Conservation (phyloP, 148 eudicot species). For the Silene latifolia region DNA sequence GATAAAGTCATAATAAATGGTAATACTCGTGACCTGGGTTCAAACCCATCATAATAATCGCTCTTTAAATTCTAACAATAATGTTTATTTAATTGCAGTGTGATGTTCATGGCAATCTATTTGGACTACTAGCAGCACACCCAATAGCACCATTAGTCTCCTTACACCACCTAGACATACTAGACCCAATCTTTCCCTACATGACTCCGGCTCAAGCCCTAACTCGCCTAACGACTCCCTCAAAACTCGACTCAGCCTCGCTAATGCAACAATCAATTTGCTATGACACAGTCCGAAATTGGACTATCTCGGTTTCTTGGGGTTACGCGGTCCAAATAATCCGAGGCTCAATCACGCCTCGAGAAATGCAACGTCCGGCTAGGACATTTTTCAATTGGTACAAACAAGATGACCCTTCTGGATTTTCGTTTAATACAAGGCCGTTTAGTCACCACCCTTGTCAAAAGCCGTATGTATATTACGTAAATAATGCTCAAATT, state of each 20-base stretch:
- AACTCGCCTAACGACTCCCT: conserved; percentile 26
- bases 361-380: conserved; percentile 40
- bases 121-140: conserved; percentile 52
- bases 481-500: conserved; percentile 20
- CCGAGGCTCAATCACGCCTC: conserved; percentile 32
- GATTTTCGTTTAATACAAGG: conserved; percentile 45
- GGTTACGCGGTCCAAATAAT: conserved; percentile 53
- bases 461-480: conserved; percentile 34
- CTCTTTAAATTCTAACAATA: too few relatives aligned
- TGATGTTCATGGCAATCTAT: conserved; percentile 40
- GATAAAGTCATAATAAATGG: too few relatives aligned
- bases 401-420: conserved; percentile 17
- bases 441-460: conserved; percentile 34
- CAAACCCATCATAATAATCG: too few relatives aligned
- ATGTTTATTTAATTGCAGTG: conserved; percentile 23
- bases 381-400: conserved; percentile 51
- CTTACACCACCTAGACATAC: conserved; percentile 46
- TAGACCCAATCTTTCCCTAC: conserved; percentile 48
- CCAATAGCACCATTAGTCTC: conserved; percentile 50
- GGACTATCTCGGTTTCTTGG: conserved; percentile 70
- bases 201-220: conserved; percentile 31
- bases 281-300: conserved; percentile 37
- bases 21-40: too few relatives aligned
- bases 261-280: conserved; percentile 63
- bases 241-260: conserved; percentile 41